Evolutionary conservation across 441 rosid species (phyloP), one percentile per base, ranked within the genome.

Genomic region (Aquilaria agallochum): DNA sequence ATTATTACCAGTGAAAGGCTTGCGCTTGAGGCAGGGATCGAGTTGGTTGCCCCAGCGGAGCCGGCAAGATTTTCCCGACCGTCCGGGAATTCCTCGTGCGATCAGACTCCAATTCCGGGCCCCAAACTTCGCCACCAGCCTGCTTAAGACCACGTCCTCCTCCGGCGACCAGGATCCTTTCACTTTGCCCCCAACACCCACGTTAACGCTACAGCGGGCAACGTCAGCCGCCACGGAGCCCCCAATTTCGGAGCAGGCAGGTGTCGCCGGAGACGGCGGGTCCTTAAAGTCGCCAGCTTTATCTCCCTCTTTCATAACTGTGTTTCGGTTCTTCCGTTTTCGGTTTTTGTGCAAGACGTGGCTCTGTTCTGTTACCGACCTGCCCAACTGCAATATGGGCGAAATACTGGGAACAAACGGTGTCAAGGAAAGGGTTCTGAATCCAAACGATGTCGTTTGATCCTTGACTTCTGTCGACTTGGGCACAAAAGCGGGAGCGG

Each of bases 31-130:
- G 66, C 81, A 75, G 73, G 96, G 98, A 60, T 93, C 95, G 58
- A 93, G 97, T 81, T 93, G 97, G 74, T 93, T 90, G 68, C 96
- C 88, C 98, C 98, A 90, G 15, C 95, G 74, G 55, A 88, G 91
- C 47, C 98, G 87, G 60, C 96, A 93, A 2, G 98, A 90, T 81
- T 90, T 93, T 54, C 98, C 97, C 27, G 96, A 93, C 15, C 97
- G 88, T 11, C 97, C 96, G 11, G 93, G 91, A 58, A 90, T 83
- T 30, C 96, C 95, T 31, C 87, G 80, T 9, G 96, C 96, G 80
- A 93, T 93, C 92, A 87, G 65, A 67, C 95, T 85, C 98, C 98
- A 93, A 72, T 90, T 90, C 79, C 95, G 83, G 2, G 96, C 85
- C 6, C 97, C 97, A 56, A 88, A 79, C 84, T 83, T 84, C 48